Conservation (phyloP, 2,329 filamentous ascomycete species). For the Diaporthe aspalathi region DNA sequence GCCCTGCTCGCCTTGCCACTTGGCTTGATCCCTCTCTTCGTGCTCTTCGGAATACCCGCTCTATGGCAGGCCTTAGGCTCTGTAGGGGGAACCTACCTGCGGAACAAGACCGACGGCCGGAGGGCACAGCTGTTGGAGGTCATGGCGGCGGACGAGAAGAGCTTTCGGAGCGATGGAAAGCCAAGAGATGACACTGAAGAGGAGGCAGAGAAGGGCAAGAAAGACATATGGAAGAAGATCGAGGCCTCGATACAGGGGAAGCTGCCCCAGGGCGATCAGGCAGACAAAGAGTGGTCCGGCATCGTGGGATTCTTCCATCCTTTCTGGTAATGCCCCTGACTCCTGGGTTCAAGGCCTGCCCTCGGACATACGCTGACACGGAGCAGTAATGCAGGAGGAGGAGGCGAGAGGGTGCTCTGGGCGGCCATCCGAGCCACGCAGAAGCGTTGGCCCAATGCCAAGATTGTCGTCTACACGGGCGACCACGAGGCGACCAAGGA, state of each 20-base stretch:
- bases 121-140: constrained; percentile 67
- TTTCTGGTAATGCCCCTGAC: constrained; percentile 77
- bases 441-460: constrained; percentile 85
- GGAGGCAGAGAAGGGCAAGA: constrained; percentile 49
- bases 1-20: constrained; percentile 45
- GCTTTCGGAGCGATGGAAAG: constrained; percentile 49
- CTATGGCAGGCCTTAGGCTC: constrained; percentile 55
- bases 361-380: constrained; percentile 35
- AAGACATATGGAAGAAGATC: constrained; percentile 79
- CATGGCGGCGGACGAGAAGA: constrained; percentile 57
- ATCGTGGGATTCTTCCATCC: constrained; percentile 97
- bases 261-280: constrained; percentile 53
- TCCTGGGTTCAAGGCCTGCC: too few species aligned
- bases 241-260: constrained; percentile 57
- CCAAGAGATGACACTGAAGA: constrained; percentile 44
- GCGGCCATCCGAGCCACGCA: constrained; percentile 93
- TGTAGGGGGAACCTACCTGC: constrained; percentile 69
- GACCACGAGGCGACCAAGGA: constrained; percentile 89
- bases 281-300: constrained; percentile 77
- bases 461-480: constrained; percentile 94
- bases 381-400: constrained; percentile 89
- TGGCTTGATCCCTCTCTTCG: constrained; percentile 48
- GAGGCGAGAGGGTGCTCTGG: constrained; percentile 96
- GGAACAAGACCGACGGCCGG: constrained; percentile 72
- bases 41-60: constrained; percentile 49